Conservation (phyloP, 2,329 filamentous ascomycete species). For the Fusarium veterinarium region DNA sequence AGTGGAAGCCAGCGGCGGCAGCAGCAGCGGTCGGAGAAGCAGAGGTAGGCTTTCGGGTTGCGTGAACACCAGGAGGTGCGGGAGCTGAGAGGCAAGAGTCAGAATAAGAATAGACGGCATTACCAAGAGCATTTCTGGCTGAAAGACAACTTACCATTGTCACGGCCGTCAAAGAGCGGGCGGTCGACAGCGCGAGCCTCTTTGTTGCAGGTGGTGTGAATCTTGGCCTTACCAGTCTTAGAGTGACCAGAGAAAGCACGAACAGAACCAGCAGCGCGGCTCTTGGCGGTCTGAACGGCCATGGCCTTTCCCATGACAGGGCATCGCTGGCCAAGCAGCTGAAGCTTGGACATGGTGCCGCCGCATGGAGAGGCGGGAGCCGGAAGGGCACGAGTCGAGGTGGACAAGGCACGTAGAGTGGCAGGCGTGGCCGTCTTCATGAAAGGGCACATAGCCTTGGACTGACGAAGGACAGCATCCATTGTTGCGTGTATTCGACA, state of each 20-base stretch:
- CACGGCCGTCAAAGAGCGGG: slow-evolving; percentile 58
- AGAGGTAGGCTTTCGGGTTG: slow-evolving; percentile 40
- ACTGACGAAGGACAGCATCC: slow-evolving; percentile 95
- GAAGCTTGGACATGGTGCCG: slow-evolving; percentile 95
- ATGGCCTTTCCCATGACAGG: slow-evolving; percentile 99
- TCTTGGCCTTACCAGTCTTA: slow-evolving; percentile 72
- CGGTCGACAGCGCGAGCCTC: slow-evolving; percentile 82
- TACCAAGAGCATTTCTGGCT: not conserved
- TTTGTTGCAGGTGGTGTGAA: slow-evolving; percentile 84
- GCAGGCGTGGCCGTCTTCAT: slow-evolving; percentile 93
- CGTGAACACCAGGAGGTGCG: slow-evolving; percentile 39
- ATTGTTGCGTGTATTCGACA: slow-evolving; percentile 61
- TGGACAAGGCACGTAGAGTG: slow-evolving; percentile 89
- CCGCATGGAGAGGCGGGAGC: slow-evolving; percentile 74
- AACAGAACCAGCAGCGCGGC: slow-evolving; percentile 61
- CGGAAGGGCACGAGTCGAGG: slow-evolving; percentile 64
- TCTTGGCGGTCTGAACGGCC: slow-evolving; percentile 79
- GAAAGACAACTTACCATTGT: slow-evolving; percentile 60
- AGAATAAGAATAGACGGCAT: slow-evolving; percentile 9
- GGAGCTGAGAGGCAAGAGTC: slow-evolving; percentile 28
- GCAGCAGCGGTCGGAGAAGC: slow-evolving; percentile 38
- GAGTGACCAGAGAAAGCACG: slow-evolving; percentile 63
- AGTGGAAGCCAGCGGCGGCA: slow-evolving; percentile 44
- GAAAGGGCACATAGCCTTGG: slow-evolving; percentile 97
- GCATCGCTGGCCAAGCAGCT: slow-evolving; percentile 93